A percentile compares a stretch with the other conserved stretches of the same genome.
These are phyloP conservation scores for Alternaria gansuensis DNA, from an alignment of 2,329 filamentous ascomycete species.

Conservation along the genomic window DNA sequence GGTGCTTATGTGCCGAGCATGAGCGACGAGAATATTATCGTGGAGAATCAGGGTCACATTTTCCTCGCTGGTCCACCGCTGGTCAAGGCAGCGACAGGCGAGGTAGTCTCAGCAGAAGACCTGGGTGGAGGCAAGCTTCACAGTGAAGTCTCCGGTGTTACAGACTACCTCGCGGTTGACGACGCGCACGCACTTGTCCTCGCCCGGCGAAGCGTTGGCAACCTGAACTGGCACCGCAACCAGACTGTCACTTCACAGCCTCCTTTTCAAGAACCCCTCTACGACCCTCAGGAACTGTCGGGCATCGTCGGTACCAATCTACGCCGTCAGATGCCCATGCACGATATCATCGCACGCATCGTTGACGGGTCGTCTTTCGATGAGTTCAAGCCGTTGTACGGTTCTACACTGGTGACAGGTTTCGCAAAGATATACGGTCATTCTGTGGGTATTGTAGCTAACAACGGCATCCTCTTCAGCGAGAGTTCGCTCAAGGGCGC, in stretches of 20 bases:
- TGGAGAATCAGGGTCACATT: conserved; percentile 94
- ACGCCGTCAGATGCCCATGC: conserved; percentile 82
- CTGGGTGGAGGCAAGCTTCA: conserved; percentile 91
- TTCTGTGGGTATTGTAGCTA: conserved; percentile 90
- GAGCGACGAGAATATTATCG: conserved; percentile 97
- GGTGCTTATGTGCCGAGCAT: conserved; percentile 97
- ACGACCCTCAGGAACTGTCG: conserved; percentile 79
- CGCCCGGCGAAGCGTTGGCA: conserved; percentile 81
- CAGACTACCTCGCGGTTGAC: conserved; percentile 93
- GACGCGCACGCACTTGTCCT: conserved; percentile 91
- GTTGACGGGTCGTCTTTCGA: conserved; percentile 90
- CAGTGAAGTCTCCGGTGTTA: conserved; percentile 88
- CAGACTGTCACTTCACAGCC: conserved; percentile 45
- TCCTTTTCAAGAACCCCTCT: conserved; percentile 76
- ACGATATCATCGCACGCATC: conserved; percentile 90
- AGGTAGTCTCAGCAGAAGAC: conserved; percentile 89
- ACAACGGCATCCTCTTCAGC: conserved; percentile 94
- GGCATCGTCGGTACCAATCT: conserved; percentile 93
- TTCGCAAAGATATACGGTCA: conserved; percentile 92
- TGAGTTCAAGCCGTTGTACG: conserved; percentile 94
- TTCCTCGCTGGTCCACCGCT: conserved; percentile 94
- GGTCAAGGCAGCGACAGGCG: conserved; percentile 94
- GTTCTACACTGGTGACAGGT: conserved; percentile 84
- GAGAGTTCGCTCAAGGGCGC: conserved; percentile 90
- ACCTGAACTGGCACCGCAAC: conserved; percentile 84